Evolutionary conservation across 1,139 yeast species (phyloP), one percentile per base, ranked within the genome.

Genomic region (Debaryomycetaceae sp.): DNA sequence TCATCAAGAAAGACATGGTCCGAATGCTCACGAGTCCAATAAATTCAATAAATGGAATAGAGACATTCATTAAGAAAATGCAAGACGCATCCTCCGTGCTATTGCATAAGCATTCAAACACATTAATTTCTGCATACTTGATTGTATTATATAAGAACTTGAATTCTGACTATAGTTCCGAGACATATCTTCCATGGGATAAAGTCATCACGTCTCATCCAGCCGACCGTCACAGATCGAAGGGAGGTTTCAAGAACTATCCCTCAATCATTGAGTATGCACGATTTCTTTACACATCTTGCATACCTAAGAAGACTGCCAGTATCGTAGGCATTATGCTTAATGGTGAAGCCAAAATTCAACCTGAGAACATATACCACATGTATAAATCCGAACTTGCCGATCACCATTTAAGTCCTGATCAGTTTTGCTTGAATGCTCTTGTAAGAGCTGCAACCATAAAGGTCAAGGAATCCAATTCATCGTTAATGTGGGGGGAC

Each of bases 311-410:
- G 45, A 63, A 67, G 45, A 59, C 75, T 1, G 42, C 62, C 0
- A 51, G 58, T 8, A 46, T 60, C 1, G 51, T 72, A 2, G 77
- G 76, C 1, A 53, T 58, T 11, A 64, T 70, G 68, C 63, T 78
- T 22, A 58, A 68, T 35, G 83, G 81, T 4, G 85, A 81, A 51
- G 68, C 76, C 1, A 54, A 59, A 8, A 47, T 64, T 1, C 60
- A 68, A 13, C 79, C 82, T 0, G 50, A 55, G 6, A 53, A 57
- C 1, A 56, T 78, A 0, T 75, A 62, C 52, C 45, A 56, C 0
- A 48, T 75, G 11, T 79, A 76, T 54, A 47, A 53, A 14, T 30
- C 44, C 13, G 67, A 68, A 38, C 47, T 69, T 0, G 24, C 46
- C 4, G 48, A 50, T 3, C 38, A 43, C 14, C 44, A 48, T 6